Evolutionary conservation across 2,329 filamentous ascomycete species (phyloP), one percentile per base, ranked within the genome.

Genomic region (Periglandula ipomoeae): DNA sequence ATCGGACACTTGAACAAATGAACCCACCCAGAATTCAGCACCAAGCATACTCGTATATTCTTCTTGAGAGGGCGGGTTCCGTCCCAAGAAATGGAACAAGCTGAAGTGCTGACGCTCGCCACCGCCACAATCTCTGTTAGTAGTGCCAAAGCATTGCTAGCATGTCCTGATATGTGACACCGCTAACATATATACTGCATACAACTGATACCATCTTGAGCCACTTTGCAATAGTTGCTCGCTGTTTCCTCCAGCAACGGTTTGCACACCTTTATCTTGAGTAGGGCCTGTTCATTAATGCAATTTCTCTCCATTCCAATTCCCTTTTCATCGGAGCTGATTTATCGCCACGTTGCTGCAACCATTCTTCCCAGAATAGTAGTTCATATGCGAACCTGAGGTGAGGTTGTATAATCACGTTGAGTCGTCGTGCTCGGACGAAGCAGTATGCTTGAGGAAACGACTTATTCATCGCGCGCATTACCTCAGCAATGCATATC

Each of bases 401-500:
- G 70, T 98, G 91, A 11, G 93, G 93, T 65, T 98, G 93, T 55
- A 98, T 97, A 55, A 98, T 98, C 46, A 98, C 93, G 61, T 98
- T 98, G 43, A 98, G 74, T 52, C 93, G 78, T 47, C 93, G 80
- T 19, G 93, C 93, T 27, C 93, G 84, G 34, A 98, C 93, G 65
- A 91, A 97, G 65, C 93, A 97, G 67, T 98, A 98, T 51, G 93
- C 93, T 48, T 87, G 79, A 11, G 93, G 89, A 58, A 97, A 91
- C 0, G 89, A 93, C 55, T 96, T 70, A 20, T 81, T 75, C 58
- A 89, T 68, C 23, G 84, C 75, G 32, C 84, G 82, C 93, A 98
- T 98, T 32, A 97, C 89, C 66, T 97, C 90, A n/a, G 93, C 93
- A 59, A 98, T 98, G 64, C 93, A 97, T 53, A 98, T 96, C 2